These are phyloP conservation scores for Hypoxylon perforatum DNA, from an alignment of 495 filamentous ascomycete species.

Conservation along the genomic window DNA sequence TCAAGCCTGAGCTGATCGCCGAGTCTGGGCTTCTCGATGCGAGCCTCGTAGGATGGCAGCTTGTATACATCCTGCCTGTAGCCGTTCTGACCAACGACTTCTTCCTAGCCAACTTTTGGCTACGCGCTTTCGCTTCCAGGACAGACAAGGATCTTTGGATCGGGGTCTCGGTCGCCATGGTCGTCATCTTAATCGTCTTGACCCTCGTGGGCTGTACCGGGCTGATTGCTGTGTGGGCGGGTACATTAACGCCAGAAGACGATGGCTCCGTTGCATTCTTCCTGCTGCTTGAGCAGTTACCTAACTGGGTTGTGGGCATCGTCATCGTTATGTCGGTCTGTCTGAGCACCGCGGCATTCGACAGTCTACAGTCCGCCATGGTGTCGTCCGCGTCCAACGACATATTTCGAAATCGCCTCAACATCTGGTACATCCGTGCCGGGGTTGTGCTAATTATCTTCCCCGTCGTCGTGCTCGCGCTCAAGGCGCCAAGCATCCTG, in stretches of 20 bases:
- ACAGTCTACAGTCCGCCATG: slow-evolving; percentile 80
- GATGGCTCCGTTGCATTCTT: slow-evolving; percentile 78
- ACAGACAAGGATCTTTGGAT: slow-evolving; percentile 80
- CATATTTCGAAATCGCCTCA: slow-evolving; percentile 78
- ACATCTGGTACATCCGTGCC: slow-evolving; percentile 73
- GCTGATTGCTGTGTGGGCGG: slow-evolving; percentile 78
- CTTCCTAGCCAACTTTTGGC: slow-evolving; percentile 82
- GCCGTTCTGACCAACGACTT: slow-evolving; percentile 82
- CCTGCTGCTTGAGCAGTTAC: slow-evolving; percentile 73
- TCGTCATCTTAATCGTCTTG: slow-evolving; percentile 70
- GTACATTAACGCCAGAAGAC: slow-evolving; percentile 64
- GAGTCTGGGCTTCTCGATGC: slow-evolving; percentile 69
- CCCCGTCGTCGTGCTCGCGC: slow-evolving; percentile 74
- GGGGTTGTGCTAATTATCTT: slow-evolving; percentile 74
- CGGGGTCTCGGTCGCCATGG: slow-evolving; percentile 71
- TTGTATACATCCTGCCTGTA: slow-evolving; percentile 79
- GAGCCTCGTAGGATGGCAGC: slow-evolving; percentile 77
- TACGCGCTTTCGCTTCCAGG: slow-evolving; percentile 81
- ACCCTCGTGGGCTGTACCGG: slow-evolving; percentile 74
- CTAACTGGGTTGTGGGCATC: slow-evolving; percentile 78
- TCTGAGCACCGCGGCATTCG: slow-evolving; percentile 78
- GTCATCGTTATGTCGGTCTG: slow-evolving; percentile 80
- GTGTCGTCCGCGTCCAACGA: slow-evolving; percentile 80
- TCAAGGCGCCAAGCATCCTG: slow-evolving; percentile 75
- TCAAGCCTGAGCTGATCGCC: slow-evolving; percentile 72